These are phyloP conservation scores for Anisodus tanguticus DNA, from an alignment of 257 asterid species.

Conservation along the genomic window DNA sequence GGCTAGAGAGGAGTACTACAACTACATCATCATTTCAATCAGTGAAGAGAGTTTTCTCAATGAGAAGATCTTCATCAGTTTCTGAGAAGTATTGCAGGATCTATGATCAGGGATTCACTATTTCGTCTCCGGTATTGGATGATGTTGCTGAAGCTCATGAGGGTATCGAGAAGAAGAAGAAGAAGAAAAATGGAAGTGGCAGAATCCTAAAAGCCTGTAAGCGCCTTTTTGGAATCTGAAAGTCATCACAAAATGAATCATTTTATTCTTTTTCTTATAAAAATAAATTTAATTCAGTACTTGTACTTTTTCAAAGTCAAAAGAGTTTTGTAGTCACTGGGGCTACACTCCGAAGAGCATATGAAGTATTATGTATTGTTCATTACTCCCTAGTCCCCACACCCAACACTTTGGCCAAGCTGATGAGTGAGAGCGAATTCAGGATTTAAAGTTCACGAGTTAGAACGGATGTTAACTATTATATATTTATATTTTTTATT, in stretches of 20 bases:
- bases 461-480: neutral
- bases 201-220: slow-evolving; percentile 54
- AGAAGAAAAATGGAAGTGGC: slow-evolving; percentile 32
- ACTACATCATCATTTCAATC: slow-evolving; percentile 34
- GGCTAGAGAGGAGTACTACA: slow-evolving; percentile 24
- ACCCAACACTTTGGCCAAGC: slow-evolving; percentile 10
- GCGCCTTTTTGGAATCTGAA: slow-evolving; percentile 49
- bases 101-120: slow-evolving; percentile 45
- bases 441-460: neutral
- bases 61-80: slow-evolving; percentile 54
- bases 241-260: slow-evolving; percentile 7
- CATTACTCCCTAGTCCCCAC: neutral
- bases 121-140: slow-evolving; percentile 32
- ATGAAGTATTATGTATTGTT: slow-evolving; percentile 4
- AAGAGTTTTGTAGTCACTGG: neutral
- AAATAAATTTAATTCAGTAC: neutral
- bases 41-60: slow-evolving; percentile 46
- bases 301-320: neutral
- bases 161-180: neutral
- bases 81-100: slow-evolving; percentile 59
- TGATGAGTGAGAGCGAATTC: neutral
- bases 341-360: neutral
- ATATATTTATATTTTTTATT: neutral
- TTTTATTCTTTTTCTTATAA: neutral
- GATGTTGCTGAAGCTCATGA: slow-evolving; percentile 34